Evolutionary conservation across 2,329 filamentous ascomycete genomes (phyloP).

Genomic region (Monosporascus sp.): DNA sequence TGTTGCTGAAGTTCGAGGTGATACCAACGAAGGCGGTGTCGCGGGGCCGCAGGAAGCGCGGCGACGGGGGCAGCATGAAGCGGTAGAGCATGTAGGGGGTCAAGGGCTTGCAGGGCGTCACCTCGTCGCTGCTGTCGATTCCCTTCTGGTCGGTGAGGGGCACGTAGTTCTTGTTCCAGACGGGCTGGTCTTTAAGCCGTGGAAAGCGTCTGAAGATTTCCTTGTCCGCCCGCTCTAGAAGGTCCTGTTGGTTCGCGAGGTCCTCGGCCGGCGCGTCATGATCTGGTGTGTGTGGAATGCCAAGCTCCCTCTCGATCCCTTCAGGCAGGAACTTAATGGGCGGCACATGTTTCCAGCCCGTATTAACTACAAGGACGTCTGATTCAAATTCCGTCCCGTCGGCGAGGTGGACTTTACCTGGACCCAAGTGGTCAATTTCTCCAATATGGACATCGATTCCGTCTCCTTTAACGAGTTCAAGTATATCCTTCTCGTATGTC

Average conservation of each 20-base stretch:
- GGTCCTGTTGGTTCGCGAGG: constrained; percentile 32
- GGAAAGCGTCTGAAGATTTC: constrained; percentile 48
- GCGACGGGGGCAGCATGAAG: constrained; percentile 39
- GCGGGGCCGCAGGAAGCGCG: constrained; percentile 29
- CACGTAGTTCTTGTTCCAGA: constrained; percentile 39
- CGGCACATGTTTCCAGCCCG: constrained; percentile 46
- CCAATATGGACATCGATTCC: constrained; percentile 50
- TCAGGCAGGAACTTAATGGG: constrained; percentile 40
- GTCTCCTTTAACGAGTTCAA: constrained; percentile 48
- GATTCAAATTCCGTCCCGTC: constrained; percentile 36
- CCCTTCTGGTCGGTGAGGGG: constrained; percentile 34
- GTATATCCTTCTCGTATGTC: constrained; percentile 53
- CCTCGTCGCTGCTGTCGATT: constrained; percentile 16
- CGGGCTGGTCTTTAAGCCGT: constrained; percentile 38
- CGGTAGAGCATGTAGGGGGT: constrained; percentile 39
- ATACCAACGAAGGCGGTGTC: constrained; percentile 45
- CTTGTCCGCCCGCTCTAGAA: constrained; percentile 38
- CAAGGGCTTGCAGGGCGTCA: constrained; percentile 13
- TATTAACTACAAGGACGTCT: constrained; percentile 49
- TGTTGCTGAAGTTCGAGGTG: constrained; percentile 39
- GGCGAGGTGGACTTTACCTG: constrained; percentile 37
- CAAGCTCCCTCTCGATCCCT: constrained; percentile 37
- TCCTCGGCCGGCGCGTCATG: constrained; percentile 22
- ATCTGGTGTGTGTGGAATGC: constrained; percentile 34
- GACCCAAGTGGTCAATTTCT: constrained; percentile 45